Percentiles rank a stretch among this genome's conserved stretches.
phyloP scores from a whole-genome alignment of 495 filamentous ascomycete genomes.

The Neurospora sublineolata region DNA sequence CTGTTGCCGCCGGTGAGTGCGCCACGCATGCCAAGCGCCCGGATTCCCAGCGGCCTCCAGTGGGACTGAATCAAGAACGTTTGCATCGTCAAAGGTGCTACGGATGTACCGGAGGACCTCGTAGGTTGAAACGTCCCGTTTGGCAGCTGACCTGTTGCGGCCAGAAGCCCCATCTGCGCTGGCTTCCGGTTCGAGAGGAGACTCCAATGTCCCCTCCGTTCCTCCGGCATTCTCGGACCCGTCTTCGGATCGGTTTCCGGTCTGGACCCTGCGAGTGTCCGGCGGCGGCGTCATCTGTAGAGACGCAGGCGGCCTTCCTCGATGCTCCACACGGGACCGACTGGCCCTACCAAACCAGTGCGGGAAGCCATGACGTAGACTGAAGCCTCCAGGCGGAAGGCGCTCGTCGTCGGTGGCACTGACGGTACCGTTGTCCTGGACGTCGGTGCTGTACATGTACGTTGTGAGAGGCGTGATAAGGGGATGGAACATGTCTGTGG shows the following conservation, averaged over 20 bases:
- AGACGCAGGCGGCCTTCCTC: constrained; percentile 17
- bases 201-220: not conserved
- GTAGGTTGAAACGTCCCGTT: constrained; percentile 35
- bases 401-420: constrained; percentile 72
- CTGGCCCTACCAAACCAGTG: constrained; percentile 57
- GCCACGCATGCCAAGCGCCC: constrained; percentile 86
- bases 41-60: constrained; percentile 75
- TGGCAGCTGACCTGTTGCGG: constrained; percentile 7
- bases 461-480: constrained; percentile 82
- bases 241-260: constrained; percentile 8
- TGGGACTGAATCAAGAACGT: constrained; percentile 65
- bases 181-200: not conserved
- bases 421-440: constrained; percentile 56
- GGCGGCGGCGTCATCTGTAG: constrained; percentile 17
- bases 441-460: constrained; percentile 73
- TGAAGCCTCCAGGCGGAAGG: constrained; percentile 77
- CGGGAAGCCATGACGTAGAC: constrained; percentile 79
- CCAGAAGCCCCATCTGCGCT: constrained; percentile 3
- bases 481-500: constrained; percentile 88
- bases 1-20: constrained; percentile 44
- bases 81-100: constrained; percentile 64
- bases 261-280: not conserved
- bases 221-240: not conserved
- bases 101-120: constrained; percentile 71
- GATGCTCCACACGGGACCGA: not conserved